phyloP scores from a whole-genome alignment of 495 filamentous ascomycete genomes.

The Letharia lupina region DNA sequence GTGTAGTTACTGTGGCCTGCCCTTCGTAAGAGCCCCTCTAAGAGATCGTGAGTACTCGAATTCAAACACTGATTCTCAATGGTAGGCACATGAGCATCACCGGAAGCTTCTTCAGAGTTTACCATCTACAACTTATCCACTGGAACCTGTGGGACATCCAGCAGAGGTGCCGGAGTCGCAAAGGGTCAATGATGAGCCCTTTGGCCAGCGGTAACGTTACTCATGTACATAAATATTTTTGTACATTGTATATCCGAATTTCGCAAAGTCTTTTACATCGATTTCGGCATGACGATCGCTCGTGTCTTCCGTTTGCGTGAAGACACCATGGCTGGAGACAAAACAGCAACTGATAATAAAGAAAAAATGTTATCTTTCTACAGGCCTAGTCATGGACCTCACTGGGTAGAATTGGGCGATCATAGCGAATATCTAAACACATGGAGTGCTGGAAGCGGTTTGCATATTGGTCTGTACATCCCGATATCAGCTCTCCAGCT shows the following conservation, averaged over 20 bases:
- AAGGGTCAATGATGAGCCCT: slow-evolving; percentile 43
- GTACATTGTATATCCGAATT: neutral
- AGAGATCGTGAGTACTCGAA: neutral
- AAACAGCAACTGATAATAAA: neutral
- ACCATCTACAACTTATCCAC: slow-evolving; percentile 69
- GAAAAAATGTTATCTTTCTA: neutral
- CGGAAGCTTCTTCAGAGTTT: slow-evolving; percentile 70
- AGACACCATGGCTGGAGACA: neutral
- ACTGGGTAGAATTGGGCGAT: neutral
- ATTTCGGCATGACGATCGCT: neutral
- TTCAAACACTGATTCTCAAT: slow-evolving; percentile 2
- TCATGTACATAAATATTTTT: neutral
- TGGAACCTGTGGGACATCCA: slow-evolving; percentile 43
- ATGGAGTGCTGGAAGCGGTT: neutral
- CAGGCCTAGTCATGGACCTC: neutral
- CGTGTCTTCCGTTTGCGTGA: neutral
- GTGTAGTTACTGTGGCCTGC: slow-evolving; percentile 91
- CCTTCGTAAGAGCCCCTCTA: slow-evolving; percentile 60
- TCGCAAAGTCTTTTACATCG: neutral
- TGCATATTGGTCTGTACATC: neutral
- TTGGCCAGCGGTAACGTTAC: slow-evolving; percentile 27
- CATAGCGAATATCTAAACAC: neutral
- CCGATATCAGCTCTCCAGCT: neutral
- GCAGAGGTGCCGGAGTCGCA: slow-evolving; percentile 49
- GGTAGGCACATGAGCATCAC: slow-evolving; percentile 79